These are phyloP conservation scores for Mortierella alpina DNA, from an alignment of 192 early-diverging fungal species.

Conservation along the genomic window DNA sequence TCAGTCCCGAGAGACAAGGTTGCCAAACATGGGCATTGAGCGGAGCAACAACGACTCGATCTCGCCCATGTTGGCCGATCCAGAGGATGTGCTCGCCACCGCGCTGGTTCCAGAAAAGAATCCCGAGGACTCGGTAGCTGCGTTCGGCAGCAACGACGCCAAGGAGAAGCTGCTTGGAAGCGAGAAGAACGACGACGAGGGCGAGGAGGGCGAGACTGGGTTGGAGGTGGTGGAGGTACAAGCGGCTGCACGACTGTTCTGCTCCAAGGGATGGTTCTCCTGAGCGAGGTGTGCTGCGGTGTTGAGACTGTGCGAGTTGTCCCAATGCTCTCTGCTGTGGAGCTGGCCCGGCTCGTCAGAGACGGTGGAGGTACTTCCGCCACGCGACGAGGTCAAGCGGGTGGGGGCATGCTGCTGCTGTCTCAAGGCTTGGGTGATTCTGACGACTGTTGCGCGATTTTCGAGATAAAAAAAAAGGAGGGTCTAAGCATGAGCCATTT, in stretches of 20 bases:
- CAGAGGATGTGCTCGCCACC: neutral
- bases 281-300: conserved; percentile 10
- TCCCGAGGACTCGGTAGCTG: conserved; percentile 6
- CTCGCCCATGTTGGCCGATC: conserved; percentile 26
- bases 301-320: conserved; percentile 11
- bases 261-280: conserved; percentile 6
- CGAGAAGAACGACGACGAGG: conserved; percentile 28
- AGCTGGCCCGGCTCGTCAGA: neutral
- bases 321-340: neutral
- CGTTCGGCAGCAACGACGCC: conserved; percentile 15
- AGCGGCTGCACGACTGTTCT: conserved; percentile 3
- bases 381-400: conserved; percentile 8
- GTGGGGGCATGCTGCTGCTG: conserved; percentile 39
- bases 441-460: conserved; percentile 26
- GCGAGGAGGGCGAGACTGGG: conserved; percentile 4
- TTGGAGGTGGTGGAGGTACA: neutral
- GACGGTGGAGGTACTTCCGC: conserved; percentile 9
- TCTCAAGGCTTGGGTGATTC: conserved; percentile 50
- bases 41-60: conserved; percentile 43
- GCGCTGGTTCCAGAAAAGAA: conserved; percentile 20
- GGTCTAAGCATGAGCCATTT: too few relatives aligned
- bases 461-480: neutral
- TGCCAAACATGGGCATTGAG: conserved; percentile 54
- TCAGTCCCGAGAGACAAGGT: conserved; percentile 41
- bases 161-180: conserved; percentile 26